phyloP scores from a whole-genome alignment of 805 yeast genomes.

The Sugiyamaella smithiae region DNA sequence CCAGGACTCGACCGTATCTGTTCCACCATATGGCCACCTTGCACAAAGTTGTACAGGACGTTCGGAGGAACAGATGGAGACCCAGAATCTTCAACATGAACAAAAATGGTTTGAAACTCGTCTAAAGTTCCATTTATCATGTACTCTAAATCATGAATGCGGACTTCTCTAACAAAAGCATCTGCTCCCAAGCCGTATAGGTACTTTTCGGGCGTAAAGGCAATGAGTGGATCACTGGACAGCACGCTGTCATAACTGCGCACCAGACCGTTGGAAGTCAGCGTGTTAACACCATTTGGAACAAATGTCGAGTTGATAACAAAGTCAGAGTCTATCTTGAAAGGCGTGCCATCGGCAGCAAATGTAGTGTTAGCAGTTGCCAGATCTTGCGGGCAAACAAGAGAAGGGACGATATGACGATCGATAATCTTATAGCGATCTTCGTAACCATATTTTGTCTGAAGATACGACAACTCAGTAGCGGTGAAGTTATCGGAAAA shows the following conservation, averaged over 20 bases:
- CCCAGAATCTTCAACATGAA: slow-evolving; percentile 34
- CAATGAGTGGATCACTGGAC: slow-evolving; percentile 29
- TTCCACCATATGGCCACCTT: slow-evolving; percentile 41
- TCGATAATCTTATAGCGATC: slow-evolving; percentile 32
- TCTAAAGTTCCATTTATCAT: slow-evolving; percentile 53
- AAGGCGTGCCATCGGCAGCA: slow-evolving; percentile 25
- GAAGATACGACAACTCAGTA: slow-evolving; percentile 47
- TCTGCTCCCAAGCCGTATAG: slow-evolving; percentile 58
- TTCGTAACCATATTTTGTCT: slow-evolving; percentile 12
- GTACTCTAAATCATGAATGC: slow-evolving; percentile 53
- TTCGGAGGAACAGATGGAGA: slow-evolving; percentile 3
- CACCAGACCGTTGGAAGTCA: slow-evolving; percentile 48
- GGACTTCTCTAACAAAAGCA: slow-evolving; percentile 65
- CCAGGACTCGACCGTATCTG: slow-evolving; percentile 16
- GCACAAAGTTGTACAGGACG: slow-evolving; percentile 63
- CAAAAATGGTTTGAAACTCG: slow-evolving; percentile 58
- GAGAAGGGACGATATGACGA: slow-evolving; percentile 47
- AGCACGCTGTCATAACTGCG: slow-evolving; percentile 44
- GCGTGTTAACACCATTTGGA: slow-evolving; percentile 40
- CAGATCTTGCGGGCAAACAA: slow-evolving; percentile 20
- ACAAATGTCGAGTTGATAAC: slow-evolving; percentile 35
- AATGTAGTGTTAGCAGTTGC: slow-evolving; percentile 28
- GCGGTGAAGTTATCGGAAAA: slow-evolving; percentile 34
- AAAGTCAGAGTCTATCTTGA: slow-evolving; percentile 36
- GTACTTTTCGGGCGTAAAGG: slow-evolving; percentile 55